Conservation (phyloP, 257 asterid species). For the Henckelia pumila region DNA sequence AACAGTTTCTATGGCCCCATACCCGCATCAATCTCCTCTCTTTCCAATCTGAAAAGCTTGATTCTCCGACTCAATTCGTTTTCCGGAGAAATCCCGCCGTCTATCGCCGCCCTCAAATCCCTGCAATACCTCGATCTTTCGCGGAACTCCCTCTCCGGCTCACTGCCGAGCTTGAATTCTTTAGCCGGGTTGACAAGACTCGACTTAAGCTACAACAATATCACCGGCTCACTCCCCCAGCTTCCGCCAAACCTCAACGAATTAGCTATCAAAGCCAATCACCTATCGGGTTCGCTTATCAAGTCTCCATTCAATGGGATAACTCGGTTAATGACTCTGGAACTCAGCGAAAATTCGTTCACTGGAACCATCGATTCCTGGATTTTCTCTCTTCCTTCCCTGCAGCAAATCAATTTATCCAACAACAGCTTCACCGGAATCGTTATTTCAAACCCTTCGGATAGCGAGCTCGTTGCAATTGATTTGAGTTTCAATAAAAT, state of each 20-base stretch:
- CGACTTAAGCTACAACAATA: slow-evolving; percentile 71
- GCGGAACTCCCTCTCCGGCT: slow-evolving; percentile 54
- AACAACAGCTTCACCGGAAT: slow-evolving; percentile 40
- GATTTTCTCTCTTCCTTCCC: slow-evolving; percentile 41
- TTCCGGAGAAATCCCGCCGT: slow-evolving; percentile 65
- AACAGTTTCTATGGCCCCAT: slow-evolving; percentile 71
- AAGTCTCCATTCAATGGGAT: slow-evolving; percentile 47
- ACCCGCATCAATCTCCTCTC: slow-evolving; percentile 46
- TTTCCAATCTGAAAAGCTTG: slow-evolving; percentile 48
- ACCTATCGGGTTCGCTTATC: slow-evolving; percentile 53
- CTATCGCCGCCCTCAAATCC: slow-evolving; percentile 42
- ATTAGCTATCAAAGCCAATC: slow-evolving; percentile 63
- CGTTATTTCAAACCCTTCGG: slow-evolving; percentile 25
- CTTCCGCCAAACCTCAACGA: slow-evolving; percentile 66
- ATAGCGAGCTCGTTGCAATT: slow-evolving; percentile 44
- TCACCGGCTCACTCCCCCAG: slow-evolving; percentile 62
- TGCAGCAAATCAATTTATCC: slow-evolving; percentile 46
- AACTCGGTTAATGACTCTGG: slow-evolving; percentile 59
- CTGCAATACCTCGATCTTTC: slow-evolving; percentile 65
- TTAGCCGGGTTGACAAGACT: slow-evolving; percentile 47
- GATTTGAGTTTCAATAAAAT: slow-evolving; percentile 41
- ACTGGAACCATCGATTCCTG: slow-evolving; percentile 39
- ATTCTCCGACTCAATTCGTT: slow-evolving; percentile 74
- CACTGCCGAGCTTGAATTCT: slow-evolving; percentile 42
- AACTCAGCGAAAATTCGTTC: slow-evolving; percentile 60